Base-by-base conservation (phyloP, 2,329 filamentous ascomycete species). In the Aspergillus piperis region DNA sequence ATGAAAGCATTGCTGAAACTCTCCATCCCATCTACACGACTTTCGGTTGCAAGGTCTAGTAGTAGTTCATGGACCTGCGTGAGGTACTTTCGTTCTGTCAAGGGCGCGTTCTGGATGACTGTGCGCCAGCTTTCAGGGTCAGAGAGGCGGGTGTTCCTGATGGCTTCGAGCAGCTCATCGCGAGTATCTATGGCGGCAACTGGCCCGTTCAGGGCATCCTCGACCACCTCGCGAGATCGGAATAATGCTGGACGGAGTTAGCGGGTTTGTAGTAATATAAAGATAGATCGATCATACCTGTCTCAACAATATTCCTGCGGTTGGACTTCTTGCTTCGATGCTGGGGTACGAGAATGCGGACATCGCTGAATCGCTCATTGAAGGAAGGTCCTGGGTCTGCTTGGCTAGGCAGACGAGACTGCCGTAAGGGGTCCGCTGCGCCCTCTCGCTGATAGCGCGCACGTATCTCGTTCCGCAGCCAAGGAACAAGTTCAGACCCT, bases 321-420 rank as follows among this genome's bases (percentile, higher is more conserved):
- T 96, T 97, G 64, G 90, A 90, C 80, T 97, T 98, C 77, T 96
- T 97, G 75, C 88, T 92, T 68, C 89, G 88, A 53, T 92, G 93
- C 59, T 91, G 89, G 1, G 90, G 87, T 5, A 92, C 84, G 3
- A 97, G 83, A n/a, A 98, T 89, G 62, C 90, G 88, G 49, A 98
- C 92, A 58, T 94, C 90, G 66, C 90, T 88, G 60, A 87, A 83
- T 57, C 82, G 78, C 47, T 85, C 79, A 56, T 63, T 72, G 1
- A 73, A 68, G 3, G 70, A 50, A 59, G 63, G 47, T 25, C 65
- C 67, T 2, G 69, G 38, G 38, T 82, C 78, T 48, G 77, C 73
- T 42, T 80, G 79, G 55, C 73, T 79, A 10, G 73, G 69, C 64
- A 70, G 74, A 71, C 75, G 72, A 56, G 71, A 74, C 66, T 71